Base-by-base conservation (phyloP, 2,329 filamentous ascomycete species). In the Knoxdaviesia proteae region DNA sequence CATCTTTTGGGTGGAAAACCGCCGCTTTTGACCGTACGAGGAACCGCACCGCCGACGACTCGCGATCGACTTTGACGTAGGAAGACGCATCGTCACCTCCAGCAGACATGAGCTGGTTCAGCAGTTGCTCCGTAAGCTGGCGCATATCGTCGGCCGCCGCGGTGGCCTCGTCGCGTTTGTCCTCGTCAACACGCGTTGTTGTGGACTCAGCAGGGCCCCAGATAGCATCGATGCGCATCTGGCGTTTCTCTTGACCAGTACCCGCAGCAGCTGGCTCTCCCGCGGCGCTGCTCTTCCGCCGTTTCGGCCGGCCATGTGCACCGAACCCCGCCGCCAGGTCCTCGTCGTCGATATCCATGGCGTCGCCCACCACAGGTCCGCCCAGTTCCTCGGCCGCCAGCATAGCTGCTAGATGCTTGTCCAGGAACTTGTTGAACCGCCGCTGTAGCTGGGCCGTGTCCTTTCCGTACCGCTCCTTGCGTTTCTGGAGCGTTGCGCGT, bases 361-460 rank as follows among this genome's bases (percentile, higher is more conserved):
- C 64, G 49, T 84, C 79, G 4, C 84, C 82, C 1, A 87, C 82
- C 7, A 86, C 78, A 0, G 84, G 84, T 0, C 84, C 84, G 6
- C 84, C 84, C 1, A 87, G 66, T 52, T 86, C 81, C 59, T 92
- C 84, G 1, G 82, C 81, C 6, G 83, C 84, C 38, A 93, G 64
- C 74, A 88, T 81, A 3, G 71, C 60, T 1, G 80, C 80, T 1
- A 93, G 66, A 36, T 74, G 69, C 38, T 73, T 62, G 47, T 82
- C 72, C 45, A 88, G 77, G 52, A 92, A 92, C 10, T 61, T 62
- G 48, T 78, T 71, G 44, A 92, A 66, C 0, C 71, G 66, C 45
- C 67, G 69, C 44, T 80, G 69, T 10, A 90, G 61, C 37, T 61
- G 64, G 2, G 64, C 61, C 1, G 76, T 78, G 48, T 78, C 70